A percentile compares a stretch with the other conserved stretches of the same genome.
These are phyloP conservation scores for Botryobasidium botryosum DNA, from an alignment of 768 basidiomycete species.

Conservation along the genomic window DNA sequence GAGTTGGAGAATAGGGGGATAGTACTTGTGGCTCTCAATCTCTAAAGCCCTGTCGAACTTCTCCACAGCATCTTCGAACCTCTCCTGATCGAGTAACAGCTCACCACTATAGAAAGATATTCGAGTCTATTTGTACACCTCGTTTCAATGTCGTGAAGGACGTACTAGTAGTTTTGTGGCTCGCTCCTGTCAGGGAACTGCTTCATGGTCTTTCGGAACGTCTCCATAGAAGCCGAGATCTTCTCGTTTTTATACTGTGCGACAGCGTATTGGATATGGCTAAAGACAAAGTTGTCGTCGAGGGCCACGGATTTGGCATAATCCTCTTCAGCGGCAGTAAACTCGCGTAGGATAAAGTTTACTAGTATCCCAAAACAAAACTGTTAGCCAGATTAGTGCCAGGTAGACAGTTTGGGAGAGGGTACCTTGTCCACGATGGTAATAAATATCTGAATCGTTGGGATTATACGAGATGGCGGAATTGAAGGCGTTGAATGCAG, in stretches of 20 bases:
- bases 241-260: constrained; percentile 87
- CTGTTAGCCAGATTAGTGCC: background rate
- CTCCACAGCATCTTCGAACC: constrained; percentile 75
- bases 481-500: constrained; percentile 84
- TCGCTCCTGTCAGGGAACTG: constrained; percentile 77
- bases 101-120: constrained; percentile 49
- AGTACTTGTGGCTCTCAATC: constrained; percentile 61
- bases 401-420: constrained; percentile 3
- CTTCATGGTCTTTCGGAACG: constrained; percentile 71
- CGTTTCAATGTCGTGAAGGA: constrained; percentile 8
- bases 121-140: background rate
- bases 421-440: constrained; percentile 92
- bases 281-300: constrained; percentile 83
- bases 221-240: constrained; percentile 68
- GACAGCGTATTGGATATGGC: constrained; percentile 92
- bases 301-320: constrained; percentile 81
- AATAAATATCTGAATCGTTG: constrained; percentile 89
- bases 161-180: constrained; percentile 88
- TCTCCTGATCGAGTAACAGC: constrained; percentile 77
- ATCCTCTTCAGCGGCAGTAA: constrained; percentile 67
- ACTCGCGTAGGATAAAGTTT: constrained; percentile 89
- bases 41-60: constrained; percentile 88
- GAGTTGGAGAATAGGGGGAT: background rate
- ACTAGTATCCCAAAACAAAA: constrained; percentile 29
- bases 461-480: constrained; percentile 68